These are phyloP conservation scores for Tilletia setariae DNA, from an alignment of 1,284 basidiomycete genomes.

Conservation along the genomic window DNA sequence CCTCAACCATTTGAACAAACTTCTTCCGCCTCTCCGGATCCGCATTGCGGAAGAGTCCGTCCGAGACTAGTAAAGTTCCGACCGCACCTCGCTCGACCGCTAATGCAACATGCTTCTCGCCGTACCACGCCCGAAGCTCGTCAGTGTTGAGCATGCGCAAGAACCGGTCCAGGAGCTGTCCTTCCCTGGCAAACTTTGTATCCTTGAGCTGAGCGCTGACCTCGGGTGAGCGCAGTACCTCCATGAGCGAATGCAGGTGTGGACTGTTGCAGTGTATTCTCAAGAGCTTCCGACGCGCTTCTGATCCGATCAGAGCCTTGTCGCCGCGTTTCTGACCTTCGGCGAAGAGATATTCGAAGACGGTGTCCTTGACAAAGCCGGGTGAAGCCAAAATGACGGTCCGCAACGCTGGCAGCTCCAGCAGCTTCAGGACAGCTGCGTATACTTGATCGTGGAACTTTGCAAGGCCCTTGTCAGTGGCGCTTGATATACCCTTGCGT, in stretches of 20 bases:
- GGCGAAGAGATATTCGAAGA: slow-evolving; percentile 67
- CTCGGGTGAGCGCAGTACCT: slow-evolving; percentile 54
- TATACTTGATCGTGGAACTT: slow-evolving; percentile 84
- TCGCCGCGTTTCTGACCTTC: slow-evolving; percentile 67
- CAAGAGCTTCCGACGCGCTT: slow-evolving; percentile 75
- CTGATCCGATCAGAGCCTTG: slow-evolving; percentile 68
- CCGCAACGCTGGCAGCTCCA: slow-evolving; percentile 75
- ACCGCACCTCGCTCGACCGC: slow-evolving; percentile 91
- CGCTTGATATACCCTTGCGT: slow-evolving; percentile 49
- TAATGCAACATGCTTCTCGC: slow-evolving; percentile 84
- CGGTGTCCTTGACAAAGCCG: slow-evolving; percentile 87
- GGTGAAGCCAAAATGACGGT: slow-evolving; percentile 95
- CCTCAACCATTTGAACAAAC: slow-evolving; percentile 86
- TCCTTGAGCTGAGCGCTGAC: slow-evolving; percentile 74
- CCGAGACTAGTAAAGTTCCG: slow-evolving; percentile 89
- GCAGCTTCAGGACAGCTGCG: slow-evolving; percentile 80
- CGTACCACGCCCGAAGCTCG: slow-evolving; percentile 97
- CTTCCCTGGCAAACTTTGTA: slow-evolving; percentile 95
- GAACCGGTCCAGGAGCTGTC: slow-evolving; percentile 57
- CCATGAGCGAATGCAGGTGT: slow-evolving; percentile 91
- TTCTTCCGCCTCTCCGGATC: slow-evolving; percentile 57
- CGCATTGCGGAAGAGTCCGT: slow-evolving; percentile 74
- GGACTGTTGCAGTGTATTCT: slow-evolving; percentile 88
- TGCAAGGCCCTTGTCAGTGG: slow-evolving; percentile 40
- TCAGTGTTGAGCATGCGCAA: slow-evolving; percentile 86